Evolutionary conservation across 768 basidiomycete species (phyloP).

Genomic region (Tephrocybe sp.): DNA sequence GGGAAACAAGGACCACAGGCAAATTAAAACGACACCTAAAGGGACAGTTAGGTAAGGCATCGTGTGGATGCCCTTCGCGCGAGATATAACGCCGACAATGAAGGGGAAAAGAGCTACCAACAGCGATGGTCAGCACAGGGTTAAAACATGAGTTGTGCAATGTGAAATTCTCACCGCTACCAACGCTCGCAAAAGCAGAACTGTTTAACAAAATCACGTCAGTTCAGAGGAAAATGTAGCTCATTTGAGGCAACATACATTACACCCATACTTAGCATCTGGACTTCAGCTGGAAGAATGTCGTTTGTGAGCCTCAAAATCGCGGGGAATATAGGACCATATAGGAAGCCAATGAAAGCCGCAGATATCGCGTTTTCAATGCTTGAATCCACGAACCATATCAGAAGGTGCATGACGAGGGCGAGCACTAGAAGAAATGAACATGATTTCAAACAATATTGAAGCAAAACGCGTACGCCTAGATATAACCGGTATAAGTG

Average conservation of each 20-base stretch:
- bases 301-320: constrained; percentile 42
- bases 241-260: constrained; percentile 44
- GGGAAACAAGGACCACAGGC: constrained; percentile 43
- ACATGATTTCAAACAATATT: too few relatives aligned
- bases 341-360: constrained; percentile 43
- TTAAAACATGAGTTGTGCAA: neutral
- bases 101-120: constrained; percentile 48
- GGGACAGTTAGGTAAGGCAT: constrained; percentile 44
- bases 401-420: constrained; percentile 45
- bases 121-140: neutral
- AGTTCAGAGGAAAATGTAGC: too few relatives aligned
- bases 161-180: constrained; percentile 34
- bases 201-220: too few relatives aligned
- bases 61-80: constrained; percentile 33
- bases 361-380: constrained; percentile 44
- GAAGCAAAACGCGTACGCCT: constrained; percentile 23
- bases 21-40: constrained; percentile 30
- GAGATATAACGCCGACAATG: constrained; percentile 41
- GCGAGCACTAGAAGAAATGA: constrained; percentile 31
- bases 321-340: constrained; percentile 50
- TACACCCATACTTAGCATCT: constrained; percentile 51
- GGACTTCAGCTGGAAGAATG: constrained; percentile 43
- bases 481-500: constrained; percentile 3
- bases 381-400: constrained; percentile 48
- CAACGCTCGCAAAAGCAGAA: constrained; percentile 42